phyloP scores from a whole-genome alignment of 2,329 filamentous ascomycete genomes.

The Colletotrichum ledebouriae region DNA sequence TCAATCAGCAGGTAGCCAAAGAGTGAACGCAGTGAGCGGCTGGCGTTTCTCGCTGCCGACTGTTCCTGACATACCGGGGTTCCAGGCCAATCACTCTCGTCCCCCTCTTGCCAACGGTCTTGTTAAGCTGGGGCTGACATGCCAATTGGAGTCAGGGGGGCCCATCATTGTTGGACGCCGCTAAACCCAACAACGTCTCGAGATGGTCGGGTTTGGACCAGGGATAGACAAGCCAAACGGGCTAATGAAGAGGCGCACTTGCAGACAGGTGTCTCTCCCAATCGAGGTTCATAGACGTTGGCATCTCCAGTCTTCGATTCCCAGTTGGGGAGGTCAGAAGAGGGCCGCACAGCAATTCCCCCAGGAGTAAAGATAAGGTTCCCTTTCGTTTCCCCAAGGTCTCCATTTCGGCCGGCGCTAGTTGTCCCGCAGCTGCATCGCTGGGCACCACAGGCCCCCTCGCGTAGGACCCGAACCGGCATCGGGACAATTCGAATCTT shows the following conservation, averaged over 20 bases:
- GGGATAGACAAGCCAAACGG: too few relatives aligned
- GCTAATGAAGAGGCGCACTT: too few relatives aligned
- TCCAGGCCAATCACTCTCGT: background rate
- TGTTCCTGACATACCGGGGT: background rate
- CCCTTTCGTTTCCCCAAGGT: background rate
- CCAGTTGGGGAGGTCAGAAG: slow-evolving; percentile 18
- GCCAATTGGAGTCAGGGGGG: background rate
- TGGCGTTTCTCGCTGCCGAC: slow-evolving; percentile 27
- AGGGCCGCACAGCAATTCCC: background rate
- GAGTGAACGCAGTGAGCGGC: background rate
- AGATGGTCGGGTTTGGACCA: slow-evolving; percentile 19
- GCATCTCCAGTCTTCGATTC: background rate
- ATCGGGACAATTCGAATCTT: slow-evolving; percentile 21
- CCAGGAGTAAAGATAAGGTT: slow-evolving; percentile 21
- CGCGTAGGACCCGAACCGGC: slow-evolving; percentile 32
- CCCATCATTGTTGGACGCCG: slow-evolving; percentile 5
- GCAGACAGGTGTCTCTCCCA: background rate
- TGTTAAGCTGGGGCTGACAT: background rate
- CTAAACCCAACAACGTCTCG: slow-evolving; percentile 39
- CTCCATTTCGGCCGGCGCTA: background rate
- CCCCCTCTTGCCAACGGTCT: too few relatives aligned
- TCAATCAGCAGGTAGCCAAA: background rate
- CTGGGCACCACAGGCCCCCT: slow-evolving; percentile 18
- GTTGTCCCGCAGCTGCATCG: background rate
- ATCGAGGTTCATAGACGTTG: background rate